Evolutionary conservation across 371 early-diverging fungal genomes (phyloP), one percentile per base, ranked within the genome.

Genomic region (Lichtheimia ramosa): DNA sequence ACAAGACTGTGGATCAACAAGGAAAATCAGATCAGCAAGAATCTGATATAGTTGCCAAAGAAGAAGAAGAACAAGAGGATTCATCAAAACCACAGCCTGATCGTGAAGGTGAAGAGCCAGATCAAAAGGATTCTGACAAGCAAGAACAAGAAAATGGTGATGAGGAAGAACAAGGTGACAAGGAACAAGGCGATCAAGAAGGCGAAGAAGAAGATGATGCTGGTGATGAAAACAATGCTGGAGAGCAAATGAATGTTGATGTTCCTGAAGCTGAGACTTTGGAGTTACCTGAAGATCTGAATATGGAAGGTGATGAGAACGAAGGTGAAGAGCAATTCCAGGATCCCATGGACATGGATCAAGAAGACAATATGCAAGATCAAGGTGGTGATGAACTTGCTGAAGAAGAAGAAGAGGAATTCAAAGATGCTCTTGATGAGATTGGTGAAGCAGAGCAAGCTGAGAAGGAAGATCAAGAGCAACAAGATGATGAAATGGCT

Each of bases 31-130:
- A 79, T 27, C 74, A 84, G 40, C 74, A 84, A 49, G 84, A 86
- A 48, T 73, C 79, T 24, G 90, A 89, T 27, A 84, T 82, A 78
- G 89, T 83, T 50, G 88, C 86, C 43, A 86, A 88, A 74, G 90
- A 83, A 64, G 76, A 73, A 69, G 75, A 85, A 46, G 86, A 79
- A 21, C 58, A 73, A 48, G 65, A 76, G 43, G 68, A 70, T 34
- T 34, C 34, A 34, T 34, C 34, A 5, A 34, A 34, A 10, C 55
- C 34, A 28, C 68, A 81, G 62, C 71, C 66, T 68, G 72, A 73
- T 41, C 64, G 62, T 20, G 67, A 69, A 46, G 75, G 72, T 14
- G 73, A 79, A 48, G 58, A 67, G 15, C 69, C 68, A 12, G 73
- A 74, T 27, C 72, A 71, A 55, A 73, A 77, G 24, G 65, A 73